These are phyloP conservation scores for Elongisporangium anandrum DNA, from an alignment of 352 stramenopile species.

Conservation along the genomic window DNA sequence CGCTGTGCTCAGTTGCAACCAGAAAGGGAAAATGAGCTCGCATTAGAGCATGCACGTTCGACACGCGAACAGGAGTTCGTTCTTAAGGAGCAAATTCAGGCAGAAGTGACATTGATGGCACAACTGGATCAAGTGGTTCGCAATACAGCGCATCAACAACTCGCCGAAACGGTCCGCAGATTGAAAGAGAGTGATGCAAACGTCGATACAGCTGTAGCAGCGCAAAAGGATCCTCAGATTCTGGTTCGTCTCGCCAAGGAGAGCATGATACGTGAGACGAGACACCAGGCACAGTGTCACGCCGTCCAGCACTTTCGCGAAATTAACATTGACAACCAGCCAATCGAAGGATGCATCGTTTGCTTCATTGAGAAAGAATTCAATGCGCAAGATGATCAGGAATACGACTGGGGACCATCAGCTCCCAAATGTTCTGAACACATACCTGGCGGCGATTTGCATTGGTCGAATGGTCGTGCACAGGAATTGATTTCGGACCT, in stretches of 20 bases:
- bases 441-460: not conserved
- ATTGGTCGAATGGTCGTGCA: not conserved
- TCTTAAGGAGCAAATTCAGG: not conserved
- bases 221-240: not conserved
- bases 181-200: not conserved
- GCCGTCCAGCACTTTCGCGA: not conserved
- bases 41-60: not conserved
- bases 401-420: not conserved
- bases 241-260: not conserved
- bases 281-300: not conserved
- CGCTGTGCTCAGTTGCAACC: not conserved
- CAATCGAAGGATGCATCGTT: not conserved
- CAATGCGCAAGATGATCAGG: not conserved
- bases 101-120: not conserved
- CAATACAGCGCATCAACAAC: slow-evolving; percentile 3
- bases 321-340: not conserved
- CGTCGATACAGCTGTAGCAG: not conserved
- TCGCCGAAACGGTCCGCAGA: not conserved
- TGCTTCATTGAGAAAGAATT: not conserved
- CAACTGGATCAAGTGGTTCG: slow-evolving; percentile 3
- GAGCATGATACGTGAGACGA: not conserved
- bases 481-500: not conserved
- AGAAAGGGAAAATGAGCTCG: not conserved
- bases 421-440: not conserved
- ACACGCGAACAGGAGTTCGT: not conserved